Conservation (phyloP, 1,284 basidiomycete genomes). For the Ganoderma leucocontextum region DNA sequence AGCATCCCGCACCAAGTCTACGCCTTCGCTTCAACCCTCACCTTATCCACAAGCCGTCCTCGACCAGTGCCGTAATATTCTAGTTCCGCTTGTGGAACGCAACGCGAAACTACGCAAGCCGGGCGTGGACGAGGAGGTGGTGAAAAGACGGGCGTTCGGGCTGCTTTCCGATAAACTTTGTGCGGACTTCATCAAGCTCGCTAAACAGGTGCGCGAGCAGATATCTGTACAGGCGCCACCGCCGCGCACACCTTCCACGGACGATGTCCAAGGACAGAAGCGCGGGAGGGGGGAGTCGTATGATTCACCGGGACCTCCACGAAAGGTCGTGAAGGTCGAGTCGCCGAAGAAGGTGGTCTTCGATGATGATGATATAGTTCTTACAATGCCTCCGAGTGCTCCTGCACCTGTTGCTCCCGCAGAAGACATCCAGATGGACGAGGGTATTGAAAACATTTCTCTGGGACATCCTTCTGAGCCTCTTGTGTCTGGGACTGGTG, state of each 20-base stretch:
- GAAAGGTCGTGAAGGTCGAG: background rate
- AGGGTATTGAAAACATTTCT: constrained; percentile 1
- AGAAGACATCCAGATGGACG: background rate
- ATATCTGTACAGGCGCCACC: constrained; percentile 23
- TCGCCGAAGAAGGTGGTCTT: constrained; percentile 7
- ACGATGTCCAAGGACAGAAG: constrained; percentile 7
- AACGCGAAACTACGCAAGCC: constrained; percentile 38
- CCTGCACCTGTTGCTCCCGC: background rate
- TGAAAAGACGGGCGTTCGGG: constrained; percentile 28
- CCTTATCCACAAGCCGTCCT: constrained; percentile 15
- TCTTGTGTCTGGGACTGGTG: constrained; percentile 3
- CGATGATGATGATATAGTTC: constrained; percentile 10
- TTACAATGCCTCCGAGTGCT: background rate
- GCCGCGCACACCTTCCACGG: background rate
- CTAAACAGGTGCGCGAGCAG: constrained; percentile 33
- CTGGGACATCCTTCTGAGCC: constrained; percentile 1
- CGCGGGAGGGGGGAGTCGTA: constrained; percentile 1
- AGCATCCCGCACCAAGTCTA: background rate
- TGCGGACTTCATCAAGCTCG: constrained; percentile 35
- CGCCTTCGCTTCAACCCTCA: background rate
- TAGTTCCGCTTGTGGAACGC: constrained; percentile 36
- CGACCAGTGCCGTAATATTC: constrained; percentile 28
- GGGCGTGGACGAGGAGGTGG: constrained; percentile 26
- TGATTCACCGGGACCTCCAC: background rate
- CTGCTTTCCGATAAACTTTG: constrained; percentile 39